Evolutionary conservation across 345 rosid genomes (phyloP).

Genomic region (Moringa oleifera): DNA sequence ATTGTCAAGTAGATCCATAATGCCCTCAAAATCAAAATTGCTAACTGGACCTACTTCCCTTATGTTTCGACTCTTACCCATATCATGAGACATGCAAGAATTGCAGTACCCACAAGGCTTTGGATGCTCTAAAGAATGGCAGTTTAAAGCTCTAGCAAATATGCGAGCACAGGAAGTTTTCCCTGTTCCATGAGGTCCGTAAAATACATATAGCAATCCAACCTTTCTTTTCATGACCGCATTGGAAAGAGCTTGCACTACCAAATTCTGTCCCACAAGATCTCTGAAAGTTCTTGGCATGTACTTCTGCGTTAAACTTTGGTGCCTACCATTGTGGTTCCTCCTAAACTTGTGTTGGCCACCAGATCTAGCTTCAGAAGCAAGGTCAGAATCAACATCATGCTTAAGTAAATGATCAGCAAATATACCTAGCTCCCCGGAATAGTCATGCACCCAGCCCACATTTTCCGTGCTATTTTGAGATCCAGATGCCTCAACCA

Average conservation of each 20-base stretch:
- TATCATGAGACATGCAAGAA: constrained; percentile 67
- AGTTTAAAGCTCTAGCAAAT: constrained; percentile 87
- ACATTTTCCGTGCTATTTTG: constrained; percentile 55
- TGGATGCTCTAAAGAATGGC: constrained; percentile 64
- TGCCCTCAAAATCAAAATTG: constrained; percentile 63
- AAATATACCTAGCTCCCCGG: constrained; percentile 87
- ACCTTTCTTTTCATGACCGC: constrained; percentile 70
- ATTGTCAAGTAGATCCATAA: constrained; percentile 66
- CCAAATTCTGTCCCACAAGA: constrained; percentile 85
- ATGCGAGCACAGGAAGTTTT: constrained; percentile 91
- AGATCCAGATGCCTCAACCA: constrained; percentile 61
- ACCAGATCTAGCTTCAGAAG: constrained; percentile 77
- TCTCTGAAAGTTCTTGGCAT: constrained; percentile 72
- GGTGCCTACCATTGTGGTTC: constrained; percentile 51
- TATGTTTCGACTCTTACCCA: constrained; percentile 66
- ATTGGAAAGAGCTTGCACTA: constrained; percentile 81
- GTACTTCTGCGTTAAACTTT: constrained; percentile 78
- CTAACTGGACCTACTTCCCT: constrained; percentile 82
- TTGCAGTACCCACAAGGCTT: constrained; percentile 80
- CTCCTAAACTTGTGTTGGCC: constrained; percentile 28
- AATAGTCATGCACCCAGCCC: constrained; percentile 85
- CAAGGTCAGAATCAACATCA: constrained; percentile 58
- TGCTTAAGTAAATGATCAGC: constrained; percentile 77
- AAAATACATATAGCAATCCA: constrained; percentile 82
- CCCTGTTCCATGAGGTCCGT: constrained; percentile 98